Evolutionary conservation across 371 early-diverging fungal species (phyloP), one percentile per base, ranked within the genome.

Genomic region (Mortierella sp.): DNA sequence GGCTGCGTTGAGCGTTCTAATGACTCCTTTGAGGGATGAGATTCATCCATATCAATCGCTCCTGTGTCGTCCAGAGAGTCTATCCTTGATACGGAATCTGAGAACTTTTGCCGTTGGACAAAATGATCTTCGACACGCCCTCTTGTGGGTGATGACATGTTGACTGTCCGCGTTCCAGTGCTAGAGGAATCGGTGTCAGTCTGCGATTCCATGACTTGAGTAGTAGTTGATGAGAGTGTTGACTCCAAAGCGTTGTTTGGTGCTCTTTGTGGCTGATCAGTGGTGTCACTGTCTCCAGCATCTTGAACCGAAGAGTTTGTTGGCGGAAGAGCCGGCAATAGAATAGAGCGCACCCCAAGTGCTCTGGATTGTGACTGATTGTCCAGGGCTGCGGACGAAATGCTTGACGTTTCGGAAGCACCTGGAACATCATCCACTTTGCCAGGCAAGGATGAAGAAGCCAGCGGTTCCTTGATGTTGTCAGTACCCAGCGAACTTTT

Each of bases 51-150:
- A 12, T 49, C 24, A 2, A 63, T 51, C 8, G 63, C 57, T 1
- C 40, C 61, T 16, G 60, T 54, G 16, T 52, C 49, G 1, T 51
- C 39, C 12, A 60, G 22, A 8, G 65, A 45, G 3, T 76, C 77
- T 10, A 62, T 56, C 40, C 53, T 60, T 3, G 62, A 58, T 8
- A 65, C 68, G 12, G 59, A 52, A 51, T 76, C 77, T 3, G 77
- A 76, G 13, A 76, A 31, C 28, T 76, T 76, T 41, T 69, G 69
- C 13, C 69, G 55, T 24, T 64, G 69, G 5, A 62, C 58, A 28
- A 65, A 31, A 2, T 64, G 50, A 12, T 67, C 65, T 19, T 57
- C 57, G 1, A 57, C 37, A 2, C 45, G 54, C 3, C 57, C 69
- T 0, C 37, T 69, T 14, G 43, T 56, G 0, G 54, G 28, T 4